A percentile compares a stretch with the other conserved stretches of the same genome.
phyloP scores from a whole-genome alignment of 2,329 filamentous ascomycete genomes.

The Aureobasidium sp. region DNA sequence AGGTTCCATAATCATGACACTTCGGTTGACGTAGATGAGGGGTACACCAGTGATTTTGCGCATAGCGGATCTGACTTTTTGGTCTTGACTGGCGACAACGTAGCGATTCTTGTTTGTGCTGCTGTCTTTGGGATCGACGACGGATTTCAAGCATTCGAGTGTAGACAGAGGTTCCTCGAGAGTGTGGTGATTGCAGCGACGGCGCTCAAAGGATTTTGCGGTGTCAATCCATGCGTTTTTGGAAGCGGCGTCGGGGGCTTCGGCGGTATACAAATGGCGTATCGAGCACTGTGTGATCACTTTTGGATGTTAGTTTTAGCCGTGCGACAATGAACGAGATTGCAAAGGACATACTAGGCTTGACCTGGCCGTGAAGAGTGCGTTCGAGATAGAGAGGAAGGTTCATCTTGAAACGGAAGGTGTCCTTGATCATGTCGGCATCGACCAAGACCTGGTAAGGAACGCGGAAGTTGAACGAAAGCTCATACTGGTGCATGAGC shows the following conservation, averaged over 20 bases:
- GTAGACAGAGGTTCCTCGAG: constrained; percentile 62
- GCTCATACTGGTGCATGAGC: constrained; percentile 85
- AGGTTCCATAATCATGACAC: constrained; percentile 70
- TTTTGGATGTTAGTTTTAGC: constrained; percentile 20
- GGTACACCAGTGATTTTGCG: constrained; percentile 63
- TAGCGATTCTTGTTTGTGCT: constrained; percentile 71
- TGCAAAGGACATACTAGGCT: constrained; percentile 54
- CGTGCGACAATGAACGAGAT: not conserved
- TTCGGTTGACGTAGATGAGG: constrained; percentile 67
- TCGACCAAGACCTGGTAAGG: constrained; percentile 92
- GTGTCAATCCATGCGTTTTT: constrained; percentile 57
- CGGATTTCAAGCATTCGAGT: constrained; percentile 60
- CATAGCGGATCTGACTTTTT: constrained; percentile 53
- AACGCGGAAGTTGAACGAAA: constrained; percentile 83
- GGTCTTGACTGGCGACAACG: constrained; percentile 65
- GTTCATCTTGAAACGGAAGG: constrained; percentile 81
- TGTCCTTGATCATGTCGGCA: constrained; percentile 73
- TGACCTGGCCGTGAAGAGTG: constrained; percentile 79
- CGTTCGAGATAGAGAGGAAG: constrained; percentile 66
- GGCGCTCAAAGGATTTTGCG: constrained; percentile 66
- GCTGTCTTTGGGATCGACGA: constrained; percentile 69
- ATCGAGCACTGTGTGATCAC: constrained; percentile 78
- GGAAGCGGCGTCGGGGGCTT: constrained; percentile 15
- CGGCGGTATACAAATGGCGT: constrained; percentile 60
- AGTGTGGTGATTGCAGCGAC: constrained; percentile 70